These are phyloP conservation scores for Hypericum perforatum DNA, from an alignment of 345 rosid genomes.

Conservation along the genomic window DNA sequence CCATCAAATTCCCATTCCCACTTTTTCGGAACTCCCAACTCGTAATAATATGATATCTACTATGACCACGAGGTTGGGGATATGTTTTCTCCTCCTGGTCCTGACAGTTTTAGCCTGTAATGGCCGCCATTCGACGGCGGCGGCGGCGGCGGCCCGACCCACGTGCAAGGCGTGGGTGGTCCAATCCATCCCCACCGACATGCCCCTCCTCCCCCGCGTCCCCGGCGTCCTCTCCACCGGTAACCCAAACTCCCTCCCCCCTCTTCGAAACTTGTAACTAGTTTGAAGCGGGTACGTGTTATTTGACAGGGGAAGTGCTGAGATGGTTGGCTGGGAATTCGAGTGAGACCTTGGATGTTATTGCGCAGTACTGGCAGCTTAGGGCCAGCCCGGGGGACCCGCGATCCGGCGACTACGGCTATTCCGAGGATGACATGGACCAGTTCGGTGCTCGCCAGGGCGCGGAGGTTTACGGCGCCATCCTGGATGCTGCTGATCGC, in stretches of 20 bases:
- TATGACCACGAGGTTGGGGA: no score
- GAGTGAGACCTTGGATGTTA: slow-evolving; percentile 50
- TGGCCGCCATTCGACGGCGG: slow-evolving; percentile 6
- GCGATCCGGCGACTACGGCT: slow-evolving; percentile 75
- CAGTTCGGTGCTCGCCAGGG: slow-evolving; percentile 54
- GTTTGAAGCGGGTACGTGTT: no score
- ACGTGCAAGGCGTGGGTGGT: slow-evolving; percentile 87
- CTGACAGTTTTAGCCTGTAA: no score
- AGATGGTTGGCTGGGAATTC: slow-evolving; percentile 74
- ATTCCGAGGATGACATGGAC: slow-evolving; percentile 37
- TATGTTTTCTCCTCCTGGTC: no score
- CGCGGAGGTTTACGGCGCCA: slow-evolving; percentile 42
- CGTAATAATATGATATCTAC: no score
- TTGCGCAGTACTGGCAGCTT: slow-evolving; percentile 86
- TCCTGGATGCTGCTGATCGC: slow-evolving; percentile 58
- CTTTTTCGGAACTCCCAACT: no score
- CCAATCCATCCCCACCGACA: slow-evolving; percentile 86
- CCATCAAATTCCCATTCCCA: no score
- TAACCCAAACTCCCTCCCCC: slow-evolving; percentile 11
- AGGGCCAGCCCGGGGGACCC: slow-evolving; percentile 51
- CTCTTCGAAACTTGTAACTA: no score
- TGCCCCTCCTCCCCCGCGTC: slow-evolving; percentile 60
- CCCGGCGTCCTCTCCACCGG: slow-evolving; percentile 77
- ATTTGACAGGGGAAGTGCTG: slow-evolving; percentile 37
- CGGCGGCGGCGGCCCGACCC: slow-evolving; percentile 15